Conservation (phyloP, 352 stramenopile genomes). For the Globisporangium radiosum region DNA sequence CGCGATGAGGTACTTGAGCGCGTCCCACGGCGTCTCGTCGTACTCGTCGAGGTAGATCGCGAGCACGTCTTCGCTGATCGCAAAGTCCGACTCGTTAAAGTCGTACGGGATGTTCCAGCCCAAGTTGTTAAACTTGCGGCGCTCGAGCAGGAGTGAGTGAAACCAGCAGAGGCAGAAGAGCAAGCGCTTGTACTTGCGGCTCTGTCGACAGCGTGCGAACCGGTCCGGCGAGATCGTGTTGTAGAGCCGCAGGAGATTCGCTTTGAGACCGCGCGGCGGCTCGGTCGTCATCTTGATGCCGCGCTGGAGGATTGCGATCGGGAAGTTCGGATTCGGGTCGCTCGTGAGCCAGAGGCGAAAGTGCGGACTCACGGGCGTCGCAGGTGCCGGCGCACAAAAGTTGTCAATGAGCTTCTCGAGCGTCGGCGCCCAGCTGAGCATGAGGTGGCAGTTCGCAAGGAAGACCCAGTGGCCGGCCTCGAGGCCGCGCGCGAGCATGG, state of each 20-base stretch:
- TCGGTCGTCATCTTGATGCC: slow-evolving; percentile 97
- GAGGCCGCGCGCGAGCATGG: slow-evolving; percentile 82
- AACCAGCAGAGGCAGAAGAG: slow-evolving; percentile 96
- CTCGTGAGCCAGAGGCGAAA: slow-evolving; percentile 94
- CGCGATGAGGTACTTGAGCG: slow-evolving; percentile 94
- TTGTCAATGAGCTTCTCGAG: slow-evolving; percentile 94
- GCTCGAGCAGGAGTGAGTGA: slow-evolving; percentile 92
- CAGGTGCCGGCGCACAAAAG: slow-evolving; percentile 49
- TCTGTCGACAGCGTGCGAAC: slow-evolving; percentile 78
- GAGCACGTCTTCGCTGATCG: slow-evolving; percentile 94
- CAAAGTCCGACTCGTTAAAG: slow-evolving; percentile 97
- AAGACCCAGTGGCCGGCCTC: slow-evolving; percentile 92
- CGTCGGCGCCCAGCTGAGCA: slow-evolving; percentile 92
- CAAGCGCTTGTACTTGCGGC: slow-evolving; percentile 89
- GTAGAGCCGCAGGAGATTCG: slow-evolving; percentile 92
- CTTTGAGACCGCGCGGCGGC: slow-evolving; percentile 87
- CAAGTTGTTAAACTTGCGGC: slow-evolving; percentile 95
- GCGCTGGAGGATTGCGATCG: slow-evolving; percentile 92
- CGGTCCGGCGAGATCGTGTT: slow-evolving; percentile 88
- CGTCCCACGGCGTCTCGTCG: slow-evolving; percentile 89
- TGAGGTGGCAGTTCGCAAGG: slow-evolving; percentile 94
- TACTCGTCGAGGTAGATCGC: slow-evolving; percentile 93
- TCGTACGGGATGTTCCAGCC: slow-evolving; percentile 98
- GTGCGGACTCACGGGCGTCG: slow-evolving; percentile 62
- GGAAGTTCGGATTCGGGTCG: slow-evolving; percentile 92